Base-by-base conservation (phyloP, 345 rosid species). In the Populus pruinosa region DNA sequence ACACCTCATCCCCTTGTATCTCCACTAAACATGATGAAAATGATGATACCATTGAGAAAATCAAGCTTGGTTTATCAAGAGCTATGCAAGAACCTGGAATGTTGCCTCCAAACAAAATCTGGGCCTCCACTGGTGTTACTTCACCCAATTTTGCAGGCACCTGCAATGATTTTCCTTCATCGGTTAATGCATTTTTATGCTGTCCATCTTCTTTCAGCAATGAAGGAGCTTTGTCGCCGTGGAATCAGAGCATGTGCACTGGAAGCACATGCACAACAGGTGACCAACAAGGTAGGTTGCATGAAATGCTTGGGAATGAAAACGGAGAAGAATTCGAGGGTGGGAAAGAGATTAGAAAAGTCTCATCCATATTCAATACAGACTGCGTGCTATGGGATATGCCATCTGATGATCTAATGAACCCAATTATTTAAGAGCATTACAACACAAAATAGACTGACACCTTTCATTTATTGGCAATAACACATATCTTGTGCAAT, bases 311-410 rank as follows among this genome's bases (percentile, higher is more conserved):
- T 0, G 83, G 80, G 63, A 88, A 84, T 68, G 96, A 90, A 72
- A 82, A 80, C n/a, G 86, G 86, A 31, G 87, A 86, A 72, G 90
- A 86, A 25, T 87, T 87, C 6, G 82, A 78, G 33, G 87, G 87
- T 21, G 90, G 87, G 74, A 88, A 88, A 83, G 89, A 81, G 56
- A 83, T 76, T 8, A 86, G 83, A 80, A 89, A 87, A 11, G 70
- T 85, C 55, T 73, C 89, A 23, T 77, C 83, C 84, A 78, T 88
- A 79, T 93, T 93, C 85, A 88, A 80, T 79, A 83, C 92, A 33
- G 97, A 93, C 43, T 90, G 90, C 74, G 92, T 89, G 59, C 78
- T 96, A 74, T 93, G 99, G 99, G 93, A 91, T 79, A 83, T 96
- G 79, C 90, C 88, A 23, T 87, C 97, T 5, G 95, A 91, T 72